A percentile compares a stretch with the other conserved stretches of the same genome.
These are phyloP conservation scores for Coemansia sp. DNA, from an alignment of 192 early-diverging fungal genomes.

Conservation along the genomic window DNA sequence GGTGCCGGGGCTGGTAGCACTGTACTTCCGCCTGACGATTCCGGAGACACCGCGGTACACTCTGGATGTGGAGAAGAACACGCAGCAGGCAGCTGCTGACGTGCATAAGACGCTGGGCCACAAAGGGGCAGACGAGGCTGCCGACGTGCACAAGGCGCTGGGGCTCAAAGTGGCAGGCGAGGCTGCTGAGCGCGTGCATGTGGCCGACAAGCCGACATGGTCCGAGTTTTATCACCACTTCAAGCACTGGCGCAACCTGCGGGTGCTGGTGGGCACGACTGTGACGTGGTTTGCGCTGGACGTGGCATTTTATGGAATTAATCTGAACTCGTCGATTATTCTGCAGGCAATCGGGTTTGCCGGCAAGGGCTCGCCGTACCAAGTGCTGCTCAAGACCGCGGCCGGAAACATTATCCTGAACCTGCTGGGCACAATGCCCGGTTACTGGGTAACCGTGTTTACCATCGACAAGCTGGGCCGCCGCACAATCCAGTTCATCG, in stretches of 20 bases:
- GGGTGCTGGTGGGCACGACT: constrained; percentile 74
- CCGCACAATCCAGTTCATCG: constrained; percentile 89
- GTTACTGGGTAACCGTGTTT: constrained; percentile 94
- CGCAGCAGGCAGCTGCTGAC: constrained; percentile 34
- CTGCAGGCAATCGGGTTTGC: constrained; percentile 70
- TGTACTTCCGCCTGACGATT: constrained; percentile 82
- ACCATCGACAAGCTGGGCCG: constrained; percentile 86
- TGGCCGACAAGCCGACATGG: constrained; percentile 30
- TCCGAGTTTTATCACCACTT: constrained; percentile 54
- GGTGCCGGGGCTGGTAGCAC: constrained; percentile 75
- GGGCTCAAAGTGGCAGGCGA: not conserved
- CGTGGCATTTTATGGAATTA: constrained; percentile 81
- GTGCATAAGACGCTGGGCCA: constrained; percentile 24
- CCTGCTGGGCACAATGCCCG: constrained; percentile 81
- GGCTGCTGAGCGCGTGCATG: not conserved
- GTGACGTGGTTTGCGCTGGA: constrained; percentile 78
- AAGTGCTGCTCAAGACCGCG: constrained; percentile 63
- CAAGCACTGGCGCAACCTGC: constrained; percentile 58
- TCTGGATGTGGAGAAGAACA: constrained; percentile 68
- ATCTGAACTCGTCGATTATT: constrained; percentile 76
- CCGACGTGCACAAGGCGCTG: constrained; percentile 28
- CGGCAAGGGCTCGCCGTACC: constrained; percentile 25
- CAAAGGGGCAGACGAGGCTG: not conserved
- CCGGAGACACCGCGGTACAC: constrained; percentile 92
- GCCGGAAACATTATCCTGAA: constrained; percentile 93